A percentile compares a stretch with the other conserved stretches of the same genome.
Evolutionary conservation across 129 eudicot species (phyloP).

Genomic region (Escallonia rubra): DNA sequence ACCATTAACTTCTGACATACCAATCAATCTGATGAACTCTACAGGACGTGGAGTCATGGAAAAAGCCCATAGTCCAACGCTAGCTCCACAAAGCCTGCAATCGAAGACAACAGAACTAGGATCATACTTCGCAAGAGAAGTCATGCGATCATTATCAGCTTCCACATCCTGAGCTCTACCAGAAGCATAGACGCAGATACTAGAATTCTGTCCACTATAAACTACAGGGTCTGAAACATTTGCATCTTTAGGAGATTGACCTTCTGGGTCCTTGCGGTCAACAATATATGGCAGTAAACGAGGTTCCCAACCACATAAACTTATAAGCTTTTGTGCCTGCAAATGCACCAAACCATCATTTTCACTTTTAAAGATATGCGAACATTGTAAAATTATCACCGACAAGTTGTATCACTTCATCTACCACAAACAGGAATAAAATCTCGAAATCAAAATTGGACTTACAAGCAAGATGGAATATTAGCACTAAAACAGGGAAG

Average conservation of each 20-base stretch:
- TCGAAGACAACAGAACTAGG: slow-evolving; percentile 74
- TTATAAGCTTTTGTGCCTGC: slow-evolving; percentile 81
- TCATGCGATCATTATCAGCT: slow-evolving; percentile 21
- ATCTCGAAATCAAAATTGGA: too few relatives aligned
- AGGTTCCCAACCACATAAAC: slow-evolving; percentile 98
- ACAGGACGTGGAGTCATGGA: slow-evolving; percentile 59
- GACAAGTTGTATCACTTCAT: background rate
- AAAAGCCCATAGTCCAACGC: slow-evolving; percentile 89
- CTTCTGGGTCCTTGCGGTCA: slow-evolving; percentile 44
- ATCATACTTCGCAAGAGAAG: slow-evolving; percentile 46
- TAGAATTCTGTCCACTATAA: slow-evolving; percentile 26
- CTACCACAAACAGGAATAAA: background rate
- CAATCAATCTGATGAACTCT: slow-evolving; percentile 75
- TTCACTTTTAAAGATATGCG: background rate
- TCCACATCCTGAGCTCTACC: slow-evolving; percentile 18
- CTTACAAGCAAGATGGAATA: too few relatives aligned
- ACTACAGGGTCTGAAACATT: slow-evolving; percentile 15
- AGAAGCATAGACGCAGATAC: slow-evolving; percentile 30
- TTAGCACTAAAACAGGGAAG: too few relatives aligned
- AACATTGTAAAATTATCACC: background rate
- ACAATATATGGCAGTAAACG: slow-evolving; percentile 73
- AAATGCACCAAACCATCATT: slow-evolving; percentile 16
- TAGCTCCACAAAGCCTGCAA: slow-evolving; percentile 89
- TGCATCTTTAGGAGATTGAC: slow-evolving; percentile 22
- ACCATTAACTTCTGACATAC: slow-evolving; percentile 48